Percentiles rank a stretch among this genome's conserved stretches.
Conservation (phyloP, 768 basidiomycete genomes). For the Russula olivacea region DNA sequence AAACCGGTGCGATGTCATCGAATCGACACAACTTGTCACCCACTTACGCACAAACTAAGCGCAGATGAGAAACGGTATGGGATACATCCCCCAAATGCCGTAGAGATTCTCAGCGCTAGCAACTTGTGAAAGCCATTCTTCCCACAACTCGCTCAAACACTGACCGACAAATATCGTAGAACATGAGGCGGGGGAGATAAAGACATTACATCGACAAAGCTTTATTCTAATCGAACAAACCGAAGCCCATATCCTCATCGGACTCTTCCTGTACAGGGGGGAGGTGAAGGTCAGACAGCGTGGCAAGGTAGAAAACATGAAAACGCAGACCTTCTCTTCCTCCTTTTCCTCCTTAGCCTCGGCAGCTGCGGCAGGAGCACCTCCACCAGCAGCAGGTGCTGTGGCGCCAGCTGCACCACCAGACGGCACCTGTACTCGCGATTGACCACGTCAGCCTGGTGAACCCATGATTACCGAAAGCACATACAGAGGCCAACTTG, state of each 20-base stretch:
- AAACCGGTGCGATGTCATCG: not conserved
- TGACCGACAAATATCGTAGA: not conserved
- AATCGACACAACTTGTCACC: not conserved
- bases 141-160: not conserved
- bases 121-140: not conserved
- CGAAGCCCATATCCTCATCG: constrained; percentile 99
- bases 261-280: constrained; percentile 65
- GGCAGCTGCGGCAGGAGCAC: constrained; percentile 49
- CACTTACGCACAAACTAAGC: not conserved
- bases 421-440: constrained; percentile 70
- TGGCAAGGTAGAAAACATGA: not conserved
- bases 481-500: constrained; percentile 88
- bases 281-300: not conserved
- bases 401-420: constrained; percentile 72
- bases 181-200: not conserved
- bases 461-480: constrained; percentile 3
- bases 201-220: constrained; percentile 7
- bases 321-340: constrained; percentile 71
- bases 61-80: not conserved
- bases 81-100: not conserved
- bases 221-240: constrained; percentile 81
- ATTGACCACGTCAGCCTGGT: constrained; percentile 1
- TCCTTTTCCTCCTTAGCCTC: constrained; percentile 79
- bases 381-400: constrained; percentile 48
- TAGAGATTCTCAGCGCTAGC: not conserved